Evolutionary conservation across 306 rosid genomes (phyloP), one percentile per base, ranked within the genome.

Genomic region (Cucurbita moschata): DNA sequence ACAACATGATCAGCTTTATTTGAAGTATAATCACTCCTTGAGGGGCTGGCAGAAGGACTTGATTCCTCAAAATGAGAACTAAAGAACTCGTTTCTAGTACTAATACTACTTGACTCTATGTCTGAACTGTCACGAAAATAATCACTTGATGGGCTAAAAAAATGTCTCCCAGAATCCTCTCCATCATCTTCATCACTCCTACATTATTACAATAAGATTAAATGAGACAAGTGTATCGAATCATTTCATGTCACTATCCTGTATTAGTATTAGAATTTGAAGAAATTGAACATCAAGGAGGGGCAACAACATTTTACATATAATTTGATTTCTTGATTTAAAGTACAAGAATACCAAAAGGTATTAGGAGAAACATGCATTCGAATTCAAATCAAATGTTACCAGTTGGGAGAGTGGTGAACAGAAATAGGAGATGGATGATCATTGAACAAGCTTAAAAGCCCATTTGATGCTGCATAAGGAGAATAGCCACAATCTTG

Each of bases 111-210:
- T 60, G 90, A 87, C 79, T 86, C 92, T 86, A 86, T 64, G 74
- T 86, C 97, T 56, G 88, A 83, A 86, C 79, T 76, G 81, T 84
- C 79, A 65, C 84, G 89, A 57, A 81, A 82, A 78, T 86, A 91
- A 82, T 88, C 93, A 91, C 85, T 86, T 19, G 86, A 83, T 75
- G 86, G 92, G 84, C 92, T 79, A 83, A 75, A 83, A 79, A 78
- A 74, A 79, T 82, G 90, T 87, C 85, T 91, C 78, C 78, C 87
- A 50, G 85, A 87, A 81, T 91, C 89, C 77, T 83, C 95, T 11
- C 60, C 79, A 80, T 86, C 90, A 46, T 94, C 96, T 76, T 87
- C 96, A 57, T 89, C 88, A 43, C 92, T 86, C 95, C 99, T 94
- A 80, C 87, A 80, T 30, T 49, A 30, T 58, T 15, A 49, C 52